Evolutionary conservation across 805 yeast species (phyloP), one percentile per base, ranked within the genome.

Genomic region (Candida succiphila): DNA sequence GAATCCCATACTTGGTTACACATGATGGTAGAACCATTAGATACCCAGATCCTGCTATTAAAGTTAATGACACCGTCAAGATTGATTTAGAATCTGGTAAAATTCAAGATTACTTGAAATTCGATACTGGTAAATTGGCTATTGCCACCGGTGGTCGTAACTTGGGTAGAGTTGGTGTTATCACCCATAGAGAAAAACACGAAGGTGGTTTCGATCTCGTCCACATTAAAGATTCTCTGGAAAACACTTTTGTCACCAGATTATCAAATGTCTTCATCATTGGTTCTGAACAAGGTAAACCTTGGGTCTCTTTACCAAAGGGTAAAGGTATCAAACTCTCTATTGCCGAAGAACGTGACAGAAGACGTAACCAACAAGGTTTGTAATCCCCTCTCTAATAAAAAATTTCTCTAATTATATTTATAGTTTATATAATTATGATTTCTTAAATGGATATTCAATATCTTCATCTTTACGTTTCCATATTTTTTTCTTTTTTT

Each of bases 1-100:
- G 95, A 63, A 77, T 89, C 58, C 98, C 98, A 62, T 89, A 85
- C 82, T 81, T 84, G 61, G 97, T 89, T 54, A 89, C 98, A 63
- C 98, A 89, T 80, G 98, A 89, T 64, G 97, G 98, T 71, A 88
- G 98, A 80, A 89, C 98, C 63, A 72, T 89, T 75, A 88, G 97
- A 72, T 89, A 88, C 85, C 97, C 97, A 68, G 97, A 89, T 65
- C 98, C 98, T 70, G 67, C 70, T 54, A 78, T 89, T 80, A 89
- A 75, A 73, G 87, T 86, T 61, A 88, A 92, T 78, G 98, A 89
- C 75, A 84, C 97, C 54, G 95, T 89, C 63, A 88, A 88, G 80
- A 72, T 89, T 62, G 95, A 89, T 72, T 75, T 89, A 60, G 95
- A 89, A 54, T 68, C 96, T 51, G 96, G 96, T 67, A 89, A 89